Evolutionary conservation across 2,329 filamentous ascomycete species (phyloP).

Genomic region (Aspergillus sp.): DNA sequence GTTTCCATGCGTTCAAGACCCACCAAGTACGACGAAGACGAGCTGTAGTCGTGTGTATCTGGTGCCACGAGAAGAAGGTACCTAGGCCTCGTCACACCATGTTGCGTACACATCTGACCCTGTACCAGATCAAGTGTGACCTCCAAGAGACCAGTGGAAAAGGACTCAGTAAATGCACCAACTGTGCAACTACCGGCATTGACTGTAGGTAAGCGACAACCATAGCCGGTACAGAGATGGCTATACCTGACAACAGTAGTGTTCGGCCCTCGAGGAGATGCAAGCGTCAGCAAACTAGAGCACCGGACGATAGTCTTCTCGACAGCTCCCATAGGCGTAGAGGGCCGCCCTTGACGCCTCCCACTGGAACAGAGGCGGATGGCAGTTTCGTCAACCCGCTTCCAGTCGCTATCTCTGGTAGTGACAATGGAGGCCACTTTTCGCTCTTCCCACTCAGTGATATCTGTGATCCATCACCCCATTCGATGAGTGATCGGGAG

Average conservation of each 20-base stretch:
- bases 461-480: not conserved
- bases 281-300: conserved; percentile 1
- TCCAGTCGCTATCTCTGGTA: not conserved
- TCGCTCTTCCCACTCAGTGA: not conserved
- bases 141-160: conserved; percentile 11
- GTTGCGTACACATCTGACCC: not conserved
- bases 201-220: conserved; percentile 4
- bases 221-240: not conserved
- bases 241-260: conserved; percentile 5
- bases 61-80: conserved; percentile 15
- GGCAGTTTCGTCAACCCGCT: not conserved
- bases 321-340: not conserved
- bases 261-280: conserved; percentile 1
- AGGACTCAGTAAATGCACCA: conserved; percentile 8
- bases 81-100: not conserved
- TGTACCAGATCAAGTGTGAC: conserved; percentile 6
- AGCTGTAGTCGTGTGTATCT: conserved; percentile 10
- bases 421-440: not conserved
- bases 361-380: not conserved
- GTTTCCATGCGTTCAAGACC: conserved; percentile 7
- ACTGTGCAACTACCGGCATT: conserved; percentile 10
- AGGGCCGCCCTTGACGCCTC: not conserved
- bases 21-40: conserved; percentile 10
- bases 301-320: not conserved
- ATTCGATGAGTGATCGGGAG: not conserved